Evolutionary conservation across 2,329 filamentous ascomycete species (phyloP), one percentile per base, ranked within the genome.

Genomic region (Paracamarosporium sp.): DNA sequence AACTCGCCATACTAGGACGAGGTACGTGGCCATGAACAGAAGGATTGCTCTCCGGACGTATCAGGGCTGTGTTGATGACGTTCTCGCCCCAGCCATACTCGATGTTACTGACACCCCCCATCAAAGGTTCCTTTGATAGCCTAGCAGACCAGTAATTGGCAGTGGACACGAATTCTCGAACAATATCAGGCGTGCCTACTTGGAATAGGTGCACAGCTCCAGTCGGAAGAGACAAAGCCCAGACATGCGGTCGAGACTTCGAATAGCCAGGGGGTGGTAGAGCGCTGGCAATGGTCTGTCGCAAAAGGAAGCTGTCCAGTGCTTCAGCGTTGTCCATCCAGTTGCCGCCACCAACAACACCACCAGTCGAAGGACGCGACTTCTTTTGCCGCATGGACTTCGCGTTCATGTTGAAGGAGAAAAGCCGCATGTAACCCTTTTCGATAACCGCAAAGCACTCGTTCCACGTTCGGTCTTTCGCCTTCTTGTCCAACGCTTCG

Each of bases 121-220:
- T 86, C 30, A 99, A 81, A 2, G 95, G 95, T 72, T 98, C 93
- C 61, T 96, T 97, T 70, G 93, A 97, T 30, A 98, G 83, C 50
- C 95, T 87, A 2, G 95, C 94, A 71, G 92, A 95, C 95, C 95
- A 99, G 79, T 98, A 99, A 78, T 99, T 99, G 68, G 92, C 92
- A 1, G 93, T 96, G 17, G 87, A 89, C 51, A 98, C 93, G 69
- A 97, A 99, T 74, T 99, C 95, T 66, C 90, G 90, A 67, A 93
- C 91, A 68, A 98, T 97, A 68, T 99, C 95, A 0, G 92, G 88
- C 0, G 95, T 99, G 55, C 95, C 95, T 47, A 95, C 95, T 71
- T 98, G 93, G 84, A 99, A 99, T n/a, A 99, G 84, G 74, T 99
- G 95, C 0, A 99, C 93, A 0, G 94, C 94, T 12, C 95, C 95